Base-by-base conservation (phyloP, 225 moss, liverwort and hornwort genomes). In the Marchantia polymorpha region DNA sequence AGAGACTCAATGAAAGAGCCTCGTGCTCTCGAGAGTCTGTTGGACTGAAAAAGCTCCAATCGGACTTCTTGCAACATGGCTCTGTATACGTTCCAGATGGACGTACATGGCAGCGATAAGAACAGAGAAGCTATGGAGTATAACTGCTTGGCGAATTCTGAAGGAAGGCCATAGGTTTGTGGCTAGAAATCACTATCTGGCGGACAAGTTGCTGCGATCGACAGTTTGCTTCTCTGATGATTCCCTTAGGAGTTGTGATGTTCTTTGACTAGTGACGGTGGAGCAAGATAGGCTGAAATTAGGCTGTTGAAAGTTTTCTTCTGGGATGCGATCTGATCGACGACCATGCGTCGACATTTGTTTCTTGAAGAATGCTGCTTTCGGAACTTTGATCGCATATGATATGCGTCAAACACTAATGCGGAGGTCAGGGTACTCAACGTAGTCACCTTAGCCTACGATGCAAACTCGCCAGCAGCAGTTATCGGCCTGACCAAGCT, bases 31-130 rank as follows among this genome's bases (percentile, higher is more conserved):
- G 76, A 76, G 68, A 69, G 79, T 83, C 79, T 75, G 69, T 83
- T 76, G 83, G 80, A 84, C 70, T 80, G 30, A 53, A 83, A 39
- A 84, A 80, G 80, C 69, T 84, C 76, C 80, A 78, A 74, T 76
- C 64, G 76, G 70, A 67, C 78, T 79, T 79, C 78, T 79, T 46
- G 70, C 79, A 82, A 76, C 79, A 72, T 81, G 74, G 47, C 79
- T 79, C 64, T 46, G 67, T 75, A 60, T 51, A 76, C 63, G 76
- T 82, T 80, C 79, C 55, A 53, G 76, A 76, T 69, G 82, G 79
- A 79, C 82, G 65, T 79, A 69, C 67, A 82, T 79, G 64, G 78
- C 75, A 71, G 68, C 75, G 61, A 50, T 79, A 82, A 82, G 82
- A 64, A 71, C 82, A 76, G 82, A 72, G 79, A 85, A 65, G 76